Evolutionary conservation across 352 stramenopile genomes (phyloP).

Genomic region (Aphanomyces astaci): DNA sequence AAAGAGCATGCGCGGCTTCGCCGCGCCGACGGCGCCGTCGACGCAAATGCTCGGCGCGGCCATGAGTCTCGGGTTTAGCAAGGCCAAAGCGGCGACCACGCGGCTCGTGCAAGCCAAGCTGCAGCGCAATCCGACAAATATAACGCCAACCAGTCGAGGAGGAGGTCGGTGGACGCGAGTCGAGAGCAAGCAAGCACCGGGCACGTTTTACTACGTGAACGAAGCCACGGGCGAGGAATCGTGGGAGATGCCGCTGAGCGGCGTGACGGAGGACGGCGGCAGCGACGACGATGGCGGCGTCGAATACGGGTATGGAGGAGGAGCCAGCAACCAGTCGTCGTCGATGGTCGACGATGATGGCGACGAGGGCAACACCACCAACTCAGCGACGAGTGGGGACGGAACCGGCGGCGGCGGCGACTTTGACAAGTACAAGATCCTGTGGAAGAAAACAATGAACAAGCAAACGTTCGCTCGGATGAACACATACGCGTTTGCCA

Average conservation of each 20-base stretch:
- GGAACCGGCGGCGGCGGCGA: conserved; percentile 24
- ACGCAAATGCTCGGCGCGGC: conserved; percentile 20
- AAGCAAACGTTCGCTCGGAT: conserved; percentile 26
- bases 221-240: conserved; percentile 50
- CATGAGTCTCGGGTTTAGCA: conserved; percentile 20
- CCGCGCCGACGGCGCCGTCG: background rate
- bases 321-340: conserved; percentile 9
- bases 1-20: conserved; percentile 12
- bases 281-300: conserved; percentile 27
- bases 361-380: conserved; percentile 30
- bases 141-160: conserved; percentile 22
- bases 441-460: conserved; percentile 34
- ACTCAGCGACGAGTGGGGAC: conserved; percentile 22
- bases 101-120: conserved; percentile 16
- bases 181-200: conserved; percentile 53
- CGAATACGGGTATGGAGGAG: background rate
- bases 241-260: conserved; percentile 51
- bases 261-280: conserved; percentile 22
- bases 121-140: conserved; percentile 9
- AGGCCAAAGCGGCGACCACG: conserved; percentile 17
- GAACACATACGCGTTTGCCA: conserved; percentile 7
- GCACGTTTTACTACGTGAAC: conserved; percentile 57
- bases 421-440: conserved; percentile 24
- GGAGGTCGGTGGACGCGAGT: conserved; percentile 51
- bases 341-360: conserved; percentile 26